These are phyloP conservation scores for Phaeosphaeria sp. DNA, from an alignment of 2,329 filamentous ascomycete genomes.

Conservation along the genomic window DNA sequence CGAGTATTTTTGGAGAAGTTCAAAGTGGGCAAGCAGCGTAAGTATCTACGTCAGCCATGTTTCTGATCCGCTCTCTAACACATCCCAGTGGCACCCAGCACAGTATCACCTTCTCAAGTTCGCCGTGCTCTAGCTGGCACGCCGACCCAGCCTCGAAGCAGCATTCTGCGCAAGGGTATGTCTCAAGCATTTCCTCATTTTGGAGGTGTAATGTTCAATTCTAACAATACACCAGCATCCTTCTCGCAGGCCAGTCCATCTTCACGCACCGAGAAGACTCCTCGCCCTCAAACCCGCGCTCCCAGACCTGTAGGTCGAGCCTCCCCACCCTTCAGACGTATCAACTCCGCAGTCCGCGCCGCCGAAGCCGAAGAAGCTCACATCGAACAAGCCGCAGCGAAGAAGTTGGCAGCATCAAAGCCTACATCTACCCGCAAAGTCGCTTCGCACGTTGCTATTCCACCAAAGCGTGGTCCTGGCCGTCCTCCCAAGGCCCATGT, in stretches of 20 bases:
- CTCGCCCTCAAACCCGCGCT: not conserved
- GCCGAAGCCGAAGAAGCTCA: not conserved
- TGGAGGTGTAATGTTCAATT: not conserved
- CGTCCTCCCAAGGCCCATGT: slow-evolving; percentile 1
- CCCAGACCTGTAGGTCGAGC: not conserved
- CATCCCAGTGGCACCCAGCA: not conserved
- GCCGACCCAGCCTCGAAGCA: not conserved
- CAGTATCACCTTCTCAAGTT: not conserved
- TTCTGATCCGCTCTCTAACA: not conserved
- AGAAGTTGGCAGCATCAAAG: not conserved
- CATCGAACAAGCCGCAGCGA: not conserved
- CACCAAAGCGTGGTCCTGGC: slow-evolving; percentile 1
- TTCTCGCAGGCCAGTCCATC: not conserved
- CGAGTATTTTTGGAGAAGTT: slow-evolving; percentile 28
- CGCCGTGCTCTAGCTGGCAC: not conserved
- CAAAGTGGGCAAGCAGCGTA: slow-evolving; percentile 7
- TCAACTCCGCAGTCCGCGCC: not conserved
- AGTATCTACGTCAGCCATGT: not conserved
- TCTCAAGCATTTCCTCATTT: too few species aligned
- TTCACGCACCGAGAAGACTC: not conserved
- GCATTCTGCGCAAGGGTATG: not conserved
- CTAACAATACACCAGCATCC: not conserved
- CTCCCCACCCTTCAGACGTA: slow-evolving; percentile 1
- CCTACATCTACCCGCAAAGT: not conserved
- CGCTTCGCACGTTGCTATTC: not conserved